Conservation (phyloP, 2,329 filamentous ascomycete species). For the Claviceps capensis region DNA sequence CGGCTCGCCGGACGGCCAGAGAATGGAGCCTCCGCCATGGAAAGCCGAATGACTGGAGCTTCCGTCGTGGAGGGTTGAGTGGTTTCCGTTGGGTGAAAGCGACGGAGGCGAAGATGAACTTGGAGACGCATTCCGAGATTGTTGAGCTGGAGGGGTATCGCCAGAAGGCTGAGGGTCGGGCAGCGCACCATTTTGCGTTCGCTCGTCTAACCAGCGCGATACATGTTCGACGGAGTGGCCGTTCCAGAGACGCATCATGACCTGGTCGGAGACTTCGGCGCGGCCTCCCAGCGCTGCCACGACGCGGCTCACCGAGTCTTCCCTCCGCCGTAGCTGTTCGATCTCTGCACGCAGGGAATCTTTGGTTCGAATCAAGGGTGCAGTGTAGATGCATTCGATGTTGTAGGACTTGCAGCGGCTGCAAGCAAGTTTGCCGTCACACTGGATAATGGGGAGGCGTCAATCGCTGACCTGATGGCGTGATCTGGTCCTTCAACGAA, state of each 20-base stretch:
- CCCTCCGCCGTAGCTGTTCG: conserved; percentile 37
- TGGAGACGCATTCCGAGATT: neutral
- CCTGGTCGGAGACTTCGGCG: conserved; percentile 36
- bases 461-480: too few relatives aligned
- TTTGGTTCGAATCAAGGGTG: conserved; percentile 48
- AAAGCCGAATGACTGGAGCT: neutral
- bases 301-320: conserved; percentile 39
- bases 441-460: conserved; percentile 23
- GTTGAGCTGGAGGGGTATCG: neutral
- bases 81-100: neutral
- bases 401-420: conserved; percentile 34
- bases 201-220: conserved; percentile 34
- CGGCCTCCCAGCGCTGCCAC: conserved; percentile 34
- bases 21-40: neutral
- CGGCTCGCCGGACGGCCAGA: conserved; percentile 13
- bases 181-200: neutral
- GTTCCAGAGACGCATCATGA: conserved; percentile 35
- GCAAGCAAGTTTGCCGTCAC: conserved; percentile 43
- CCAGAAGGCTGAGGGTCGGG: neutral
- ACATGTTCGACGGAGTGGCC: conserved; percentile 41
- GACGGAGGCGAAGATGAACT: neutral
- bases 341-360: conserved; percentile 45
- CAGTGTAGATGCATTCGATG: conserved; percentile 44
- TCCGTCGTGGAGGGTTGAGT: neutral
- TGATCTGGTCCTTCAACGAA: too few relatives aligned